Base-by-base conservation (phyloP, 2,329 filamentous ascomycete genomes). In the Myriosclerotinia curreyana region DNA sequence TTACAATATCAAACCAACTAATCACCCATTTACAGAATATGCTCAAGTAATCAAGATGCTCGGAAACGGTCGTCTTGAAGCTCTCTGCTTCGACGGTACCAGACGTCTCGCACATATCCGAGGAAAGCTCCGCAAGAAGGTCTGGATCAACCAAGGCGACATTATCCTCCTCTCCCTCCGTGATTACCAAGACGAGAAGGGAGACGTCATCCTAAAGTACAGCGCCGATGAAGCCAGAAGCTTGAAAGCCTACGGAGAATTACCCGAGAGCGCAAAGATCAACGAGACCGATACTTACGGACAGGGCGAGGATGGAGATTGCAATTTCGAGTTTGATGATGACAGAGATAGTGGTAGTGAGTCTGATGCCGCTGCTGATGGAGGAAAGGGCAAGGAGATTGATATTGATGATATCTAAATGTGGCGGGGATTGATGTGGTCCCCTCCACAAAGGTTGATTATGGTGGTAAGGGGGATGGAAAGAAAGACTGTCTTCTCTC, bases 101-200 rank as follows among this genome's bases (percentile, higher is more conserved):
- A 92, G 92, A 78, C 88, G 92, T 66, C 85, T 92, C 49, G 91
- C 89, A 69, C 89, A 94, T 77, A 92, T 91, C 74, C 92, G 94
- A 69, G 94, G 94, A 81, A 98, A 99, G 81, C 90, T 99, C 75
- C 88, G 95, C 75, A 99, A 99, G 86, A 99, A 99, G 86, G 95
- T 98, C 79, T 97, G 92, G 92, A 97, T 97, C 85, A 97, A 96
- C 84, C 92, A 96, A 82, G 92, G 92, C 76, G 92, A 96, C 77
- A 96, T 96, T 77, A 93, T 94, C 77, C 86, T 94, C 53, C 83
- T 94, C 67, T 93, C 89, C 44, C 88, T 96, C 67, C 90, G 92
- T 72, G 92, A 96, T 78, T 96, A 96, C 81, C 92, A 96, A 77
- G 91, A 95, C 79, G 90, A 94, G 80, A 96, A 96, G 82, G 91